These are phyloP conservation scores for Tuber melanosporum DNA, from an alignment of 495 filamentous ascomycete genomes.

Conservation along the genomic window DNA sequence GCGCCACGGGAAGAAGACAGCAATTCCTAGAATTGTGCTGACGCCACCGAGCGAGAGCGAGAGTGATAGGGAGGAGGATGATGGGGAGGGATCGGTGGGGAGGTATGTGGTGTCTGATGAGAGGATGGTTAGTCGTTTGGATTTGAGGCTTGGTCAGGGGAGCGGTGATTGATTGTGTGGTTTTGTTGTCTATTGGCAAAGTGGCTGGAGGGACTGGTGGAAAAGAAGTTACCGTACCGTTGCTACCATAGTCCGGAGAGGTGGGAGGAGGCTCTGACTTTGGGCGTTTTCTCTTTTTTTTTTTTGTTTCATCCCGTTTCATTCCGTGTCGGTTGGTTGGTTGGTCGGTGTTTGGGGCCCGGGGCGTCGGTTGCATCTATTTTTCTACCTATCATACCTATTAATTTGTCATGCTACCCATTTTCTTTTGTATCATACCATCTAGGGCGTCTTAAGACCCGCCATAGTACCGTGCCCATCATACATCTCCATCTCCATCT, in stretches of 20 bases:
- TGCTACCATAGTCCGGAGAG: not conserved
- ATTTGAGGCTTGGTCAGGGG: not conserved
- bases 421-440: not conserved
- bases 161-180: not conserved
- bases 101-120: not conserved
- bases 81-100: not conserved
- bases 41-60: not conserved
- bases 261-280: not conserved
- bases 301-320: not conserved
- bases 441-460: not conserved
- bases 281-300: not conserved
- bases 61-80: not conserved
- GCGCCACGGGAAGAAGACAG: not conserved
- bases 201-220: not conserved
- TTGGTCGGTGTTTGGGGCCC: not conserved
- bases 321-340: not conserved
- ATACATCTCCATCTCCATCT: not conserved
- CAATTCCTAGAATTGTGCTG: not conserved
- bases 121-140: not conserved
- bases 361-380: not conserved
- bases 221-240: not conserved
- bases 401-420: not conserved
- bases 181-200: conserved; percentile 6
- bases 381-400: not conserved
- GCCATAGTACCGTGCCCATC: not conserved